A percentile compares a stretch with the other conserved stretches of the same genome.
Evolutionary conservation across 1,284 basidiomycete species (phyloP).

Genomic region (Violaceomyces palustris): DNA sequence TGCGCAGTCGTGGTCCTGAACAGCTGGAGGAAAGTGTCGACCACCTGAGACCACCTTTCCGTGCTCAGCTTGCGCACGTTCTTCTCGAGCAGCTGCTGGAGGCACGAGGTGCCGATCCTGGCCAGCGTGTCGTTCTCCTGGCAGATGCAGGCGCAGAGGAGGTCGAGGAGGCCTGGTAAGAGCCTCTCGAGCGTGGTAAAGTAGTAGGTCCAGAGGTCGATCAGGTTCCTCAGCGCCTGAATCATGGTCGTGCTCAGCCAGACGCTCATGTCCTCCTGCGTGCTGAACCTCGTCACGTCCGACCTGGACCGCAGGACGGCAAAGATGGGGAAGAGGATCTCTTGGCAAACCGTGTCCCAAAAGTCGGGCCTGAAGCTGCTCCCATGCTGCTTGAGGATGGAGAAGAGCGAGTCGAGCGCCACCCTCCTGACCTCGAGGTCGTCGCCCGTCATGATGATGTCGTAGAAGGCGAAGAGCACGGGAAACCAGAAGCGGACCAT

Average conservation of each 20-base stretch:
- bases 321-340: constrained; percentile 97
- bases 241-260: constrained; percentile 99
- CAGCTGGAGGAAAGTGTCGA: constrained; percentile 86
- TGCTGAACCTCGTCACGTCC: constrained; percentile 85
- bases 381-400: constrained; percentile 86
- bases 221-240: constrained; percentile 88
- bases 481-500: constrained; percentile 79
- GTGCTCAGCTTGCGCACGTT: constrained; percentile 84
- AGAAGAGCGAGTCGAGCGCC: constrained; percentile 90
- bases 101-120: constrained; percentile 92
- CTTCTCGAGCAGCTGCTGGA: constrained; percentile 90
- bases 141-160: constrained; percentile 95
- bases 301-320: constrained; percentile 76
- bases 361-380: constrained; percentile 81
- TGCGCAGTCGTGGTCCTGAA: constrained; percentile 97
- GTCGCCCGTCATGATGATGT: constrained; percentile 99
- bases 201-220: constrained; percentile 93
- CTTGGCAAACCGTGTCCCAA: constrained; percentile 96
- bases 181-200: constrained; percentile 86
- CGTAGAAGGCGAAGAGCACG: constrained; percentile 91
- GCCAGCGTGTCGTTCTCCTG: constrained; percentile 87
- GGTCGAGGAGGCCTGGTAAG: constrained; percentile 83
- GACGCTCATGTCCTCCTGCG: constrained; percentile 98
- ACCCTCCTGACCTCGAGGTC: constrained; percentile 85
- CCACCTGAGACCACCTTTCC: constrained; percentile 83